Base-by-base conservation (phyloP, 257 asterid species). In the Cordia subcordata region DNA sequence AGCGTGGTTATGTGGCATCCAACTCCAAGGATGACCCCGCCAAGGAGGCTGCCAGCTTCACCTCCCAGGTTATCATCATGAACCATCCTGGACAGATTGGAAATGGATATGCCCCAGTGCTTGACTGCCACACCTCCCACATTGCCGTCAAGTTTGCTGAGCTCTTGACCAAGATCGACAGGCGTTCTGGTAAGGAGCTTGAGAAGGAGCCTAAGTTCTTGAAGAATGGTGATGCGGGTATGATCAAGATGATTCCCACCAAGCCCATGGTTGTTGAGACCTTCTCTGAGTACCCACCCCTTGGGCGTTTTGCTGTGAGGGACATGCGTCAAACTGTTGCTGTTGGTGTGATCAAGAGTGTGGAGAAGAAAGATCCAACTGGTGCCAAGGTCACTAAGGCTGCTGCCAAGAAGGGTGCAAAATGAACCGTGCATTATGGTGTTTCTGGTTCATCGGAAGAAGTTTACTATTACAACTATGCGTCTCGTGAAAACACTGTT, bases 341-440 rank as follows among this genome's bases (percentile, higher is more conserved):
- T 61, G 94, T 85, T 53, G 89, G 91, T 71, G 87, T 83, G 18
- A 78, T 80, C 72, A 83, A 83, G 82, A 73, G 63, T 20, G 91
- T 83, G 19, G 91, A 83, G 44, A 85, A 82, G 88, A 84, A 84
- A 79, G 93, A 84, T 27, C 86, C 93, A 1, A 21, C 79, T 5
- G 88, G 88, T 11, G 93, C 93, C 39, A 84, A 84, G 81, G 83
- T 85, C 51, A 84, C 92, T 69, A 84, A 86, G 86, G 95, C 88
- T 57, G 95, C 95, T 16, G 86, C 52, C 18, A 86, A 86, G 86
- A 83, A 83, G 75, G 91, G 91, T 49, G 85, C 73, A 53, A 85
- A 83, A 75, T 84, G 85, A 83, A 71, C 12, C 35, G 66, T 58
- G 55, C 54, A 49, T 49, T 6, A 38, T 22, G 20, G 33, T 61